Conservation (phyloP, 139 green algal species). For the Eudorina sp. region DNA sequence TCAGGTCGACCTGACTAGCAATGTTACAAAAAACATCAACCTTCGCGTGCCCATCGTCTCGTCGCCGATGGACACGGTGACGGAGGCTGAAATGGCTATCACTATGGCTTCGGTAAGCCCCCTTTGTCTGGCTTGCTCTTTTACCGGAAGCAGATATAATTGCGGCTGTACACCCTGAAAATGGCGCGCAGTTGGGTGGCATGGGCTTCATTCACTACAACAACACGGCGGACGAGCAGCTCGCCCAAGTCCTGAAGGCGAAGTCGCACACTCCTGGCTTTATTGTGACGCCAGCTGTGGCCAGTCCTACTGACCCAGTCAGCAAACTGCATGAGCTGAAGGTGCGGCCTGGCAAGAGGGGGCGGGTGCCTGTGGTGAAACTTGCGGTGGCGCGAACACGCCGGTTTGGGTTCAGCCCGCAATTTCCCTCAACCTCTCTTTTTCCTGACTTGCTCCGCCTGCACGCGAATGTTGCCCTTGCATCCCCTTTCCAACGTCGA, state of each 20-base stretch:
- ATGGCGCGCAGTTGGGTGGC: slow-evolving; percentile 80
- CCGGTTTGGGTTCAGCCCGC: too few relatives aligned
- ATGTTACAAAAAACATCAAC: slow-evolving; percentile 89
- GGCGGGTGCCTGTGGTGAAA: too few relatives aligned
- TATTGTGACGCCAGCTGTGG: slow-evolving; percentile 71
- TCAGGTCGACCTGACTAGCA: slow-evolving; percentile 88
- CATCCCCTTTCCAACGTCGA: too few relatives aligned
- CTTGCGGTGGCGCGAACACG: too few relatives aligned
- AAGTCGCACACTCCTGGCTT: slow-evolving; percentile 88
- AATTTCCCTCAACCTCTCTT: too few relatives aligned
- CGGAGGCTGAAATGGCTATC: slow-evolving; percentile 95
- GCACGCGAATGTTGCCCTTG: too few relatives aligned
- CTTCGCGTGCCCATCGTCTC: slow-evolving; percentile 92
- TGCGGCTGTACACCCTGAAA: neutral
- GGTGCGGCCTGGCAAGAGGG: slow-evolving; percentile 44
- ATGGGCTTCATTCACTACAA: slow-evolving; percentile 99
- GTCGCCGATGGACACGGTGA: slow-evolving; percentile 99
- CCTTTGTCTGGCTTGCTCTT: neutral
- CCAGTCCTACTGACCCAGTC: slow-evolving; percentile 69
- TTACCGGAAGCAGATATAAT: too few relatives aligned
- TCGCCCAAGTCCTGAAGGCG: slow-evolving; percentile 73
- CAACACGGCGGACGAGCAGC: slow-evolving; percentile 93
- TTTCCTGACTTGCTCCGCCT: too few relatives aligned
- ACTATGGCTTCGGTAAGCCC: slow-evolving; percentile 91
- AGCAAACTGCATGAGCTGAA: slow-evolving; percentile 77